Percentiles rank a stretch among this genome's conserved stretches.
These are phyloP conservation scores for Macaranga tanarius DNA, from an alignment of 441 rosid species.

Conservation along the genomic window DNA sequence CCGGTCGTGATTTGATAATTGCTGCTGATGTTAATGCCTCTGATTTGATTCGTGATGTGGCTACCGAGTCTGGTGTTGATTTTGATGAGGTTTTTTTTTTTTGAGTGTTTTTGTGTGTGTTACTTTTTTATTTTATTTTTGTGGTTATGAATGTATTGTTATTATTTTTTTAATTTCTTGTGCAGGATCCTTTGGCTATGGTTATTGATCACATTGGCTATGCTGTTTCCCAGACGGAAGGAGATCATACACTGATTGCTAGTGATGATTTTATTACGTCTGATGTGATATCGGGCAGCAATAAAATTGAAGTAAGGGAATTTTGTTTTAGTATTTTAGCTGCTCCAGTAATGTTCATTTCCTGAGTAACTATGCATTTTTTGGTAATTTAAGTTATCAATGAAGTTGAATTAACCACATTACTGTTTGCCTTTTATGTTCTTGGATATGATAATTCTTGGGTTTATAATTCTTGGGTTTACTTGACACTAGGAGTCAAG, in stretches of 20 bases:
- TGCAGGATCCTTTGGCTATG: slow-evolving; percentile 56
- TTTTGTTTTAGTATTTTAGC: too few relatives aligned
- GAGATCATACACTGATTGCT: slow-evolving; percentile 62
- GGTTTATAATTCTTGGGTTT: too few relatives aligned
- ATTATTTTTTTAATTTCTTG: neutral
- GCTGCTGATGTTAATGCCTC: slow-evolving; percentile 63
- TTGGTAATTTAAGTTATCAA: too few relatives aligned
- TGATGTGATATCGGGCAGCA: slow-evolving; percentile 50
- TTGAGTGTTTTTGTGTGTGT: too few relatives aligned
- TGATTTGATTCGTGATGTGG: slow-evolving; percentile 54
- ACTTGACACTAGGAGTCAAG: too few relatives aligned
- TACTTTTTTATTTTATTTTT: too few relatives aligned
- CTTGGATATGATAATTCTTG: too few relatives aligned
- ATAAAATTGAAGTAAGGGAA: slow-evolving; percentile 48
- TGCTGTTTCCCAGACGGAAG: slow-evolving; percentile 51
- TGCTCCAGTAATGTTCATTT: too few relatives aligned
- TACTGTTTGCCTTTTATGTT: too few relatives aligned
- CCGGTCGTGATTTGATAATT: slow-evolving; percentile 69
- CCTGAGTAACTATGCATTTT: too few relatives aligned
- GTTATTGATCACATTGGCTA: slow-evolving; percentile 61
- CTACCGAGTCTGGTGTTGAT: slow-evolving; percentile 60
- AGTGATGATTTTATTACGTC: slow-evolving; percentile 55
- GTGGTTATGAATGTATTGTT: too few relatives aligned
- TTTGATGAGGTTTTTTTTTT: slow-evolving; percentile 7
- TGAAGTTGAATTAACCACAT: too few relatives aligned